Conservation (phyloP, 441 rosid species). For the Syzygium syzygioides region DNA sequence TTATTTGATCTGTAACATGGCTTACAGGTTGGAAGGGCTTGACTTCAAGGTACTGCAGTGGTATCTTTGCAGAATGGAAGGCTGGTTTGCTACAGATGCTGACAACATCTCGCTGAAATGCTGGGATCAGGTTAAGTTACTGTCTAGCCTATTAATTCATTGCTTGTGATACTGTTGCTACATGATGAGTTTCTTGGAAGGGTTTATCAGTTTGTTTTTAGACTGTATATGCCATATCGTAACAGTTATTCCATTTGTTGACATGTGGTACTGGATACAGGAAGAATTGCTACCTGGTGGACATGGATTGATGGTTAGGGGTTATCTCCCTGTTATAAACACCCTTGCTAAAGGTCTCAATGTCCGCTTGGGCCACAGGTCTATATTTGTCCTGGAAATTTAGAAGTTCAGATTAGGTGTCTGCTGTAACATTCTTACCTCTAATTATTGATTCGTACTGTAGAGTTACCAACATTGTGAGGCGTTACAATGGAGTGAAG, state of each 20-base stretch:
- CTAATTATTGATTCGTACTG: background rate
- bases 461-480: constrained; percentile 63
- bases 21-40: constrained; percentile 74
- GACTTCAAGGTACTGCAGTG: constrained; percentile 86
- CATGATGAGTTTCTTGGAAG: background rate
- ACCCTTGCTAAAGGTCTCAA: constrained; percentile 95
- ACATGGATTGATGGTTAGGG: constrained; percentile 97
- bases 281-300: constrained; percentile 95
- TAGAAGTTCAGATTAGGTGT: background rate
- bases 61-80: constrained; percentile 98
- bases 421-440: background rate
- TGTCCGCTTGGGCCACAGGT: constrained; percentile 77
- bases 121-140: constrained; percentile 71
- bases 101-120: constrained; percentile 78
- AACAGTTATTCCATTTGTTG: background rate
- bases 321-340: constrained; percentile 87
- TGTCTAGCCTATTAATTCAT: background rate
- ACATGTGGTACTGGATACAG: constrained; percentile 21
- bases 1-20: constrained; percentile 4
- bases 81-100: constrained; percentile 99
- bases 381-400: background rate
- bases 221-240: background rate
- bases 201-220: background rate
- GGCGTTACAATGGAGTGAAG: constrained; percentile 71
- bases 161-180: background rate